Percentiles rank a stretch among this genome's conserved stretches.
phyloP scores from a whole-genome alignment of 306 rosid genomes.

The Vicia sativa region DNA sequence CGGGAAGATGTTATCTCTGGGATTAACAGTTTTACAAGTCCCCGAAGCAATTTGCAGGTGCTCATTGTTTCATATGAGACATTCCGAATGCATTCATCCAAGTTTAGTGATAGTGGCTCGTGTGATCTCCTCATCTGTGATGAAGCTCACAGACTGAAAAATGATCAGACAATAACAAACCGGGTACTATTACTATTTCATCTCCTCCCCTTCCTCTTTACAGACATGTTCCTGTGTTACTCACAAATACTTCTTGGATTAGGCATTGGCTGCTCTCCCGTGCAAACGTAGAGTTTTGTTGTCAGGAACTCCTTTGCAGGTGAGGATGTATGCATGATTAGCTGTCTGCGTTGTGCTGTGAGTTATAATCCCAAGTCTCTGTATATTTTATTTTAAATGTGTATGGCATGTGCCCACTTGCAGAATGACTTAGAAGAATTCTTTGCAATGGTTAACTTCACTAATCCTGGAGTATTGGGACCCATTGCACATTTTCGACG shows the following conservation, averaged over 20 bases:
- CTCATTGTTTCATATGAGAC: constrained; percentile 93
- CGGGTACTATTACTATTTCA: constrained; percentile 54
- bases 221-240: constrained; percentile 19
- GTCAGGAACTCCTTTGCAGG: constrained; percentile 99
- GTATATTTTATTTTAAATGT: constrained; percentile 7
- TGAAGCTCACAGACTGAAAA: constrained; percentile 96
- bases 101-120: constrained; percentile 66
- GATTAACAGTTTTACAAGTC: constrained; percentile 70
- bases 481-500: constrained; percentile 78
- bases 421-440: constrained; percentile 99
- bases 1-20: constrained; percentile 84
- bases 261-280: constrained; percentile 91
- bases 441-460: constrained; percentile 92
- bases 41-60: constrained; percentile 67
- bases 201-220: neutral
- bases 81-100: constrained; percentile 86
- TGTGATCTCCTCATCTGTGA: constrained; percentile 97
- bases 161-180: constrained; percentile 95
- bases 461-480: constrained; percentile 87
- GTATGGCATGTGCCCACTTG: constrained; percentile 31
- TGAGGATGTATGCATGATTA: constrained; percentile 35
- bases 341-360: constrained; percentile 27
- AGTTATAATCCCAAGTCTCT: constrained; percentile 19
- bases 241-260: constrained; percentile 39
- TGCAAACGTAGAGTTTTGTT: constrained; percentile 82